Evolutionary conservation across 495 filamentous ascomycete species (phyloP).

Genomic region (Penicillium odoratum): DNA sequence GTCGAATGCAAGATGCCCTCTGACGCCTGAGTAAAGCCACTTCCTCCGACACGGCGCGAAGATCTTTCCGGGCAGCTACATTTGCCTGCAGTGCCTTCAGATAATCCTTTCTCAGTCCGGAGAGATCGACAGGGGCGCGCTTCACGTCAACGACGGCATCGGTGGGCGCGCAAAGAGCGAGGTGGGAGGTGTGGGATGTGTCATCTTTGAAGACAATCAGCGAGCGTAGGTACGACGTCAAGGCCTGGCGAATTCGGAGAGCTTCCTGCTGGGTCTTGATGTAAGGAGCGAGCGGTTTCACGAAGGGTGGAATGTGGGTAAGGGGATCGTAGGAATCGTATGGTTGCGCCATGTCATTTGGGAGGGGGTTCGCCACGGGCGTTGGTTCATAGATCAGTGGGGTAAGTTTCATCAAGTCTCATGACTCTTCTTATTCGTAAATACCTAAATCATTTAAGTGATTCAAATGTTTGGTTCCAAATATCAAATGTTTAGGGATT

Average conservation of each 20-base stretch:
- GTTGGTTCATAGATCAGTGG: background rate
- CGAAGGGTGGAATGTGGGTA: conserved; percentile 43
- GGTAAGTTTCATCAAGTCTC: background rate
- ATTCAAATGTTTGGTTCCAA: background rate
- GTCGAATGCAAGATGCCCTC: conserved; percentile 11
- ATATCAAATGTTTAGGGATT: conserved; percentile 16
- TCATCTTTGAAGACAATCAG: conserved; percentile 39
- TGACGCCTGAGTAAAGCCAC: conserved; percentile 24
- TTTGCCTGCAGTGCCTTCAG: conserved; percentile 60
- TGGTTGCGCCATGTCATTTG: conserved; percentile 27
- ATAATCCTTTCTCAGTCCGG: conserved; percentile 51
- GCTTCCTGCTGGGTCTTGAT: conserved; percentile 46
- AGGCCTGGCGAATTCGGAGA: conserved; percentile 45
- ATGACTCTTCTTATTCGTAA: background rate
- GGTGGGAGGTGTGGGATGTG: conserved; percentile 32
- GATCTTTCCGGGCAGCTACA: conserved; percentile 52
- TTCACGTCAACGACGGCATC: conserved; percentile 39
- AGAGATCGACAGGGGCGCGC: conserved; percentile 38
- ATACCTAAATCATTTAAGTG: background rate
- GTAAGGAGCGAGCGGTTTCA: conserved; percentile 46
- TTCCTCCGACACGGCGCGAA: conserved; percentile 35
- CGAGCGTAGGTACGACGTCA: conserved; percentile 45
- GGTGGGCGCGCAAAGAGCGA: conserved; percentile 37
- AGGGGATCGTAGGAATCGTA: conserved; percentile 12
- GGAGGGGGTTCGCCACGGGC: background rate